A percentile compares a stretch with the other conserved stretches of the same genome.
Evolutionary conservation across 2,329 filamentous ascomycete genomes (phyloP).

Genomic region (Akanthomyces lecanii): DNA sequence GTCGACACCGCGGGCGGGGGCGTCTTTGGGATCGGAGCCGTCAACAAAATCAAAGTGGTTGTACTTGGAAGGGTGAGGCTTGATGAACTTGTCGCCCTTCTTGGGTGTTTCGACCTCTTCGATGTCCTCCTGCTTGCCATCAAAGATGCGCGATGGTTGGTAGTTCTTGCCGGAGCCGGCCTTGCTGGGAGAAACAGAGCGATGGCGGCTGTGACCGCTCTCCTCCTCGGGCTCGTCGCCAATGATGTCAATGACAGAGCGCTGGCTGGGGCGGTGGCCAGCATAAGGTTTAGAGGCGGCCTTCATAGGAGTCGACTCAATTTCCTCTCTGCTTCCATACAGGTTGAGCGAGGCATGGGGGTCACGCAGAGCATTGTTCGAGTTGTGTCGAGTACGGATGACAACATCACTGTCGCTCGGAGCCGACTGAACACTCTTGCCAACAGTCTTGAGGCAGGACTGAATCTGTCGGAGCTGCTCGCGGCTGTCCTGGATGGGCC

Average conservation of each 20-base stretch:
- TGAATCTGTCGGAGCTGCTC: slow-evolving; percentile 78
- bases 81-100: slow-evolving; percentile 44
- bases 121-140: slow-evolving; percentile 44
- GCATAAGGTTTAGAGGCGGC: slow-evolving; percentile 58
- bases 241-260: slow-evolving; percentile 70
- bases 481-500: slow-evolving; percentile 85
- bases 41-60: slow-evolving; percentile 81
- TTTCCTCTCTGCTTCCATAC: slow-evolving; percentile 65
- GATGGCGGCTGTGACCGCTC: slow-evolving; percentile 37
- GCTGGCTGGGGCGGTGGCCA: slow-evolving; percentile 57
- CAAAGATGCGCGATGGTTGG: slow-evolving; percentile 60
- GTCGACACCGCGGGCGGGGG: slow-evolving; percentile 38
- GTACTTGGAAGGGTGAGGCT: slow-evolving; percentile 74
- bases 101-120: slow-evolving; percentile 40
- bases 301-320: slow-evolving; percentile 45
- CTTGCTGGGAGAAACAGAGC: slow-evolving; percentile 42
- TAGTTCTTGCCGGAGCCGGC: slow-evolving; percentile 57
- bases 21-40: slow-evolving; percentile 50
- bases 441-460: slow-evolving; percentile 51
- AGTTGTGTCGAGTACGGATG: slow-evolving; percentile 47
- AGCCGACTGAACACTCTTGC: slow-evolving; percentile 30
- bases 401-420: slow-evolving; percentile 35
- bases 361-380: slow-evolving; percentile 54
- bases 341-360: slow-evolving; percentile 69
- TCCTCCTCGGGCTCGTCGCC: slow-evolving; percentile 42